These are phyloP conservation scores for Sindora glabra DNA, from an alignment of 306 rosid species.

Conservation along the genomic window DNA sequence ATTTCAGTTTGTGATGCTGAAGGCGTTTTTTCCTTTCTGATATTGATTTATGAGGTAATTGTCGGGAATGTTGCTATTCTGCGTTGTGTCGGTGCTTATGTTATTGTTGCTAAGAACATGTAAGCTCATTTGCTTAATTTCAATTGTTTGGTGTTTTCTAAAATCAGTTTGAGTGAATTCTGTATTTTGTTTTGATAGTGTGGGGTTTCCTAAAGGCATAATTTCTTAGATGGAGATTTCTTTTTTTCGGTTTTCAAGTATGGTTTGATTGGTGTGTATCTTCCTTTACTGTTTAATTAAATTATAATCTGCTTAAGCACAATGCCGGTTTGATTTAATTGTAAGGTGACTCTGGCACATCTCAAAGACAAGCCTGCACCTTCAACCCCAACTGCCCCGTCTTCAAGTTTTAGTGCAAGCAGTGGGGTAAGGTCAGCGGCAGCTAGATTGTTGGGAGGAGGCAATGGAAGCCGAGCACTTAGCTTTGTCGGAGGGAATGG, in stretches of 20 bases:
- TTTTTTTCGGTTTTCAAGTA: no score
- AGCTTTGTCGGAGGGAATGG: conserved; percentile 95
- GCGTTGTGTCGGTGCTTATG: background rate
- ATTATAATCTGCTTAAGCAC: no score
- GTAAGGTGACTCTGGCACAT: conserved; percentile 72
- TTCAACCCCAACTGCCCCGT: conserved; percentile 57
- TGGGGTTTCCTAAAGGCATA: no score
- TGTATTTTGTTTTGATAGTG: no score
- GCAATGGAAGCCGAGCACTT: conserved; percentile 85
- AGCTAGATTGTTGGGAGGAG: conserved; percentile 73
- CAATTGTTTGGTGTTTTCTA: background rate
- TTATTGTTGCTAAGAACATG: background rate
- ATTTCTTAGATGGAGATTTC: no score
- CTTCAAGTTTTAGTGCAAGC: conserved; percentile 69
- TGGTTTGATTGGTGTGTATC: conserved; percentile 75
- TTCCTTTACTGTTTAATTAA: no score
- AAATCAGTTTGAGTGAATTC: background rate
- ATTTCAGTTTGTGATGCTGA: background rate
- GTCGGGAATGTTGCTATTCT: conserved; percentile 12
- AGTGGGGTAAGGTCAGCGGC: conserved; percentile 93
- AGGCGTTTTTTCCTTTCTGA: background rate
- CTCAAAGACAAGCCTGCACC: conserved; percentile 84
- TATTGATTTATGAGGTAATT: background rate
- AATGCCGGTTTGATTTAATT: conserved; percentile 13
- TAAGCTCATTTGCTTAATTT: background rate